phyloP scores from a whole-genome alignment of 1,139 yeast genomes.

The Blastobotrys raffinosifermentans region DNA sequence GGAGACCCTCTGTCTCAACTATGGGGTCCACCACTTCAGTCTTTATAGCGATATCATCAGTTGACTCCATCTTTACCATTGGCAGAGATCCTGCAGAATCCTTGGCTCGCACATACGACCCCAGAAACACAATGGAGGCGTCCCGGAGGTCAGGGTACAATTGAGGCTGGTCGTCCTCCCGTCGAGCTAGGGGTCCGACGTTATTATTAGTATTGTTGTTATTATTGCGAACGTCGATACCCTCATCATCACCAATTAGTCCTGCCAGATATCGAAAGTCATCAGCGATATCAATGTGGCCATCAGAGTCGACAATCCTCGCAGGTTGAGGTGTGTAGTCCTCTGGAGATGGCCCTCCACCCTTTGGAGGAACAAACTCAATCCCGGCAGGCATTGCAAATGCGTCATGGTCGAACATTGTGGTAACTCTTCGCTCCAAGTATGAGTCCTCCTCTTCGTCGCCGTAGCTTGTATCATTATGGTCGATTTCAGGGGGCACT shows the following conservation, averaged over 20 bases:
- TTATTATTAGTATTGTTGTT: no score
- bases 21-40: neutral
- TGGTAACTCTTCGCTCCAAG: neutral
- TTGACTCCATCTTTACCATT: constrained; percentile 6
- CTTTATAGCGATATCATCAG: constrained; percentile 6
- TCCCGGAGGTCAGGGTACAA: constrained; percentile 30
- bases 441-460: constrained; percentile 6
- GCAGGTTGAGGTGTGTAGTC: neutral
- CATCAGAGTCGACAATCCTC: constrained; percentile 9
- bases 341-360: no score
- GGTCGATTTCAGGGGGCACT: constrained; percentile 7
- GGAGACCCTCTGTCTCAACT: constrained; percentile 1
- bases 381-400: neutral
- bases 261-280: constrained; percentile 32
- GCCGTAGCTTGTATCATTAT: constrained; percentile 11
- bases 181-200: no score
- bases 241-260: constrained; percentile 27
- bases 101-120: constrained; percentile 25
- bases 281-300: constrained; percentile 21
- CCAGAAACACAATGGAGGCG: constrained; percentile 29
- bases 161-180: constrained; percentile 6
- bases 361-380: neutral
- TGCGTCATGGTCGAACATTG: neutral
- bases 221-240: no score
- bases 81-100: constrained; percentile 6